Percentiles rank a stretch among this genome's conserved stretches.
These are phyloP conservation scores for Neurospora sp. DNA, from an alignment of 495 filamentous ascomycete genomes.

Conservation along the genomic window DNA sequence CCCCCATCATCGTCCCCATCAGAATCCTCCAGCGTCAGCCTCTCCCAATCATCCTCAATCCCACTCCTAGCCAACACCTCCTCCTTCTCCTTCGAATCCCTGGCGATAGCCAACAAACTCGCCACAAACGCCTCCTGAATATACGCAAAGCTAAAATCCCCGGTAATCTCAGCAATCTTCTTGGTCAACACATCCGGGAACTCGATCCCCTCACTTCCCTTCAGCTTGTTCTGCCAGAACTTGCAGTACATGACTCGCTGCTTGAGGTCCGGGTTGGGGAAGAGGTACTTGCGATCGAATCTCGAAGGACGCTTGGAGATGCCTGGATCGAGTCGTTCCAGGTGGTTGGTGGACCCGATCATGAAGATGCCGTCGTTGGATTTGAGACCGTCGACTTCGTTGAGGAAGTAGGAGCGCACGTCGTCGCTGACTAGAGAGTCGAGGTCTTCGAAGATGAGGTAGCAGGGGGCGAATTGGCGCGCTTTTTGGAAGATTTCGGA, in stretches of 20 bases:
- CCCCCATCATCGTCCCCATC: conserved; percentile 7
- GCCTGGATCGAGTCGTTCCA: conserved; percentile 49
- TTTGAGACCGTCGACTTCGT: conserved; percentile 60
- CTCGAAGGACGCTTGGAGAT: conserved; percentile 53
- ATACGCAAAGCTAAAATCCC: conserved; percentile 55
- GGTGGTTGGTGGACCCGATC: conserved; percentile 53
- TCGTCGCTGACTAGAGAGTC: conserved; percentile 47
- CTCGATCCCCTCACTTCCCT: conserved; percentile 40
- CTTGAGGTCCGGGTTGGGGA: conserved; percentile 41
- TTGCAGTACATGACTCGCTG: conserved; percentile 48
- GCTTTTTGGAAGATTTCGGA: conserved; percentile 40
- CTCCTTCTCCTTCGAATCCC: conserved; percentile 10
- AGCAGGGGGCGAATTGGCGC: conserved; percentile 40
- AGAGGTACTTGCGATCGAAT: conserved; percentile 57
- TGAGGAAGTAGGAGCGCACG: conserved; percentile 56
- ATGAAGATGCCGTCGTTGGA: conserved; percentile 59
- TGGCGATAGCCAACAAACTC: conserved; percentile 43
- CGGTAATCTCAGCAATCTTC: conserved; percentile 48
- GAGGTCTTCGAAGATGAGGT: conserved; percentile 55
- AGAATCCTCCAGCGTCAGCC: not conserved
- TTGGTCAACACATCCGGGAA: conserved; percentile 44
- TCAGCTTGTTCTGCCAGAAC: conserved; percentile 50
- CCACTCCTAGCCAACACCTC: not conserved
- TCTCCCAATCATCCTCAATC: conserved; percentile 13
- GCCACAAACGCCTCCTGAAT: conserved; percentile 57